Conservation (phyloP, 805 yeast species). For the Saturnispora kantuleensis region DNA sequence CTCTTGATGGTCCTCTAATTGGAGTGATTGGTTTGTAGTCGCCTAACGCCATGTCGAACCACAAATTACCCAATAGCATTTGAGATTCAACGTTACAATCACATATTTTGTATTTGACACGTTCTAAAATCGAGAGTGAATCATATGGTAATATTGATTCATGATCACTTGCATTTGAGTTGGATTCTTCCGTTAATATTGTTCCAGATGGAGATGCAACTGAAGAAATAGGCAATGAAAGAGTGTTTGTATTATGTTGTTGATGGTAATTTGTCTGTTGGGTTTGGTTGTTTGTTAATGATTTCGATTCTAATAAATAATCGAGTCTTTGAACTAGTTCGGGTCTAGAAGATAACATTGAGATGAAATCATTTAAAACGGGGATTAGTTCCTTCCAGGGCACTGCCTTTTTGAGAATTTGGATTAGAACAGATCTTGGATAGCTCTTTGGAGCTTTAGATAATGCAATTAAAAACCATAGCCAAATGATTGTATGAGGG, state of each 20-base stretch:
- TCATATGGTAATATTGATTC: constrained; percentile 1
- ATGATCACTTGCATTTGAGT: constrained; percentile 1
- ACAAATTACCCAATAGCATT: constrained; percentile 78
- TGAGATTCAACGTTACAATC: constrained; percentile 42
- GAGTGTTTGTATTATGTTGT: neutral
- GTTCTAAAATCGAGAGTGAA: constrained; percentile 32
- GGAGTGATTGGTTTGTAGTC: constrained; percentile 33
- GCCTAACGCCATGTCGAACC: constrained; percentile 43
- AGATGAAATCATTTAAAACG: constrained; percentile 51
- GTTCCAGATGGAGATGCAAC: constrained; percentile 7
- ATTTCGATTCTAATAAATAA: neutral
- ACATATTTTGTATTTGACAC: constrained; percentile 45
- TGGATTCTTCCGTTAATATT: constrained; percentile 5
- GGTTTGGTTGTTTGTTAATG: neutral
- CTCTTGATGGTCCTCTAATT: constrained; percentile 55
- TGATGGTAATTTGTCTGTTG: neutral
- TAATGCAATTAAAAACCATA: constrained; percentile 58
- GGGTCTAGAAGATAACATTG: constrained; percentile 23
- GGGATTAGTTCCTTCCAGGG: constrained; percentile 63
- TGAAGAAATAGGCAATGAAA: neutral
- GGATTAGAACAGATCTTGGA: constrained; percentile 37
- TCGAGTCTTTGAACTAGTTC: constrained; percentile 13
- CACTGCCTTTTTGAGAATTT: constrained; percentile 29
- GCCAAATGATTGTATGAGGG: constrained; percentile 70
- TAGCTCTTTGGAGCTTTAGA: constrained; percentile 44